These are phyloP conservation scores for Geotrichum europaeum DNA, from an alignment of 1,139 yeast species.

Conservation along the genomic window DNA sequence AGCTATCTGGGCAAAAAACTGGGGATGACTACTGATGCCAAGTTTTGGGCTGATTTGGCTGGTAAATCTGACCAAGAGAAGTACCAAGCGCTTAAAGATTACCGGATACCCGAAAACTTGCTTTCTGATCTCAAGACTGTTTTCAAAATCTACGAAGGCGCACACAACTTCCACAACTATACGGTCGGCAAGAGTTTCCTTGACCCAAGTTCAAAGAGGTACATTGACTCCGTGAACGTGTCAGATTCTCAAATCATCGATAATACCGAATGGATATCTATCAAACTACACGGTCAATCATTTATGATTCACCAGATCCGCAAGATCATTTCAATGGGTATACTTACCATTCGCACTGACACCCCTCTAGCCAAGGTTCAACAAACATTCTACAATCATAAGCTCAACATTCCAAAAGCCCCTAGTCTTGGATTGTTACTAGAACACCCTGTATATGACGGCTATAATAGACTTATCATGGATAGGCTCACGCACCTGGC, in stretches of 20 bases:
- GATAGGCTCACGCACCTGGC: conserved; percentile 67
- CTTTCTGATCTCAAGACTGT: conserved; percentile 58
- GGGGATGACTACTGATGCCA: conserved; percentile 14
- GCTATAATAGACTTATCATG: conserved; percentile 60
- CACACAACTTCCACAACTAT: conserved; percentile 92
- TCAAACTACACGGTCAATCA: conserved; percentile 96
- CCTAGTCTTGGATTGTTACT: conserved; percentile 89
- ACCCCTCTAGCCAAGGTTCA: conserved; percentile 67
- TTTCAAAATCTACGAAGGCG: conserved; percentile 70
- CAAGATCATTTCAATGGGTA: conserved; percentile 95
- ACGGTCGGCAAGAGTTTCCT: conserved; percentile 79
- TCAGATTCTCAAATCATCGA: conserved; percentile 90
- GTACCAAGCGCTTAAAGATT: conserved; percentile 58
- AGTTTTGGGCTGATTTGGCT: conserved; percentile 24
- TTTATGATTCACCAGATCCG: conserved; percentile 98
- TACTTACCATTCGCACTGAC: conserved; percentile 75
- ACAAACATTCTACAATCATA: conserved; percentile 69
- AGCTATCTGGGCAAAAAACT: conserved; percentile 14
- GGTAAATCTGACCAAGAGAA: conserved; percentile 42
- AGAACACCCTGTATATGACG: conserved; percentile 87
- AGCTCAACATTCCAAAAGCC: conserved; percentile 90
- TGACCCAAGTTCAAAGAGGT: conserved; percentile 79
- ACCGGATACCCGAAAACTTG: conserved; percentile 56
- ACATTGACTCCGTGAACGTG: conserved; percentile 70
- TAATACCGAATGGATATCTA: conserved; percentile 92